Evolutionary conservation across 306 rosid genomes (phyloP).

Genomic region (Lotus japonicus): DNA sequence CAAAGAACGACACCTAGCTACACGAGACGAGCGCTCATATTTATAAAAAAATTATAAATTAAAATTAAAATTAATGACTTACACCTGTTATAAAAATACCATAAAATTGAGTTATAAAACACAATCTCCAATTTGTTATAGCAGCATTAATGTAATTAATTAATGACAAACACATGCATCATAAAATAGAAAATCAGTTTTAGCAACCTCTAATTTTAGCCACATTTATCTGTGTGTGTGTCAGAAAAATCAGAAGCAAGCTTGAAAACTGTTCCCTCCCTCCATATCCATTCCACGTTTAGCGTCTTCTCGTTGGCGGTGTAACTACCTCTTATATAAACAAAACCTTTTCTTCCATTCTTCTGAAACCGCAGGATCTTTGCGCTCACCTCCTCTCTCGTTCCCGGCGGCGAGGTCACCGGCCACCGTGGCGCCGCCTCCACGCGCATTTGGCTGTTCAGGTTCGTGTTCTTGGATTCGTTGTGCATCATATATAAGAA

Average conservation of each 20-base stretch:
- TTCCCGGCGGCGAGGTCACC: background rate
- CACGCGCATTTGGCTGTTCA: constrained; percentile 1
- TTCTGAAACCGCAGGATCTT: background rate
- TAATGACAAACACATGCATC: background rate
- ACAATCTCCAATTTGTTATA: too few relatives aligned
- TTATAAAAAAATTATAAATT: too few relatives aligned
- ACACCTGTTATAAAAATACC: too few relatives aligned
- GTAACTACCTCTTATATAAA: background rate
- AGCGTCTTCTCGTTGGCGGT: background rate
- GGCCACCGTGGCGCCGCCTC: background rate
- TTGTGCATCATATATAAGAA: background rate
- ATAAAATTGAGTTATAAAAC: too few relatives aligned
- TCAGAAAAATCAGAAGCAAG: background rate
- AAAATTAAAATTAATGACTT: too few relatives aligned
- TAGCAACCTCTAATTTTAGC: constrained; percentile 9
- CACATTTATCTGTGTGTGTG: background rate
- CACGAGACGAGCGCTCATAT: too few relatives aligned
- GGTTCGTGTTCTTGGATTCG: constrained; percentile 19
- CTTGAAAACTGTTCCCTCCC: background rate
- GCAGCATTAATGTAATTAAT: background rate
- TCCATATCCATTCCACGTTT: constrained; percentile 9
- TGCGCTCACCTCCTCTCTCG: background rate
- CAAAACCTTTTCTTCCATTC: background rate
- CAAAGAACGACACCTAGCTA: too few relatives aligned
- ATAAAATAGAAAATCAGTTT: background rate